A percentile compares a stretch with the other conserved stretches of the same genome.
Conservation (phyloP, 1,284 basidiomycete genomes). For the Sparassis latifolia region DNA sequence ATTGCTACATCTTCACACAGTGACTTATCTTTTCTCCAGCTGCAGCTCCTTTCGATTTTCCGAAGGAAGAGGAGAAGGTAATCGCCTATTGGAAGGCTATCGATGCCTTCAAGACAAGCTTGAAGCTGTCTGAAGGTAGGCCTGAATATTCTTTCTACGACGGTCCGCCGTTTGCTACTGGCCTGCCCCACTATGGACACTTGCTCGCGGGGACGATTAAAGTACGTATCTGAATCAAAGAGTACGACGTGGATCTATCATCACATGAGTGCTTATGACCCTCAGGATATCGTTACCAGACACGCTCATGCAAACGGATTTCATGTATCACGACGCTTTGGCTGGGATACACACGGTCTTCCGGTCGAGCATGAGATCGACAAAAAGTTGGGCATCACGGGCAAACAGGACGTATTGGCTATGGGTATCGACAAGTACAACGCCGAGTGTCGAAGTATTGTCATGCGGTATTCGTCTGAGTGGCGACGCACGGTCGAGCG, state of each 20-base stretch:
- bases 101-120: constrained; percentile 92
- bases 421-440: constrained; percentile 99
- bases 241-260: no score
- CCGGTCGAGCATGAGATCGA: constrained; percentile 99
- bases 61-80: constrained; percentile 90
- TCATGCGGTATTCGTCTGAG: constrained; percentile 94
- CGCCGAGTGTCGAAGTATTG: constrained; percentile 92
- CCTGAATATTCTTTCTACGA: constrained; percentile 95
- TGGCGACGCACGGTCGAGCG: constrained; percentile 95
- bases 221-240: constrained; percentile 55
- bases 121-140: constrained; percentile 85
- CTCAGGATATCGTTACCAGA: constrained; percentile 96
- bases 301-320: constrained; percentile 92
- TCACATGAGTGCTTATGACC: no score
- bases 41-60: constrained; percentile 76
- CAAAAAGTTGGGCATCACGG: constrained; percentile 90
- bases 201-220: constrained; percentile 91
- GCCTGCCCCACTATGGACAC: constrained; percentile 94
- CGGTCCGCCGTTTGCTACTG: constrained; percentile 96
- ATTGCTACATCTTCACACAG: neutral
- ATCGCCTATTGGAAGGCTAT: constrained; percentile 93
- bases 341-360: constrained; percentile 99
- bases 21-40: constrained; percentile 34
- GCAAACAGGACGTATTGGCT: constrained; percentile 88
- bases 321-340: constrained; percentile 94